Conservation (phyloP, 352 stramenopile species). For the Saprolegnia diclina region DNA sequence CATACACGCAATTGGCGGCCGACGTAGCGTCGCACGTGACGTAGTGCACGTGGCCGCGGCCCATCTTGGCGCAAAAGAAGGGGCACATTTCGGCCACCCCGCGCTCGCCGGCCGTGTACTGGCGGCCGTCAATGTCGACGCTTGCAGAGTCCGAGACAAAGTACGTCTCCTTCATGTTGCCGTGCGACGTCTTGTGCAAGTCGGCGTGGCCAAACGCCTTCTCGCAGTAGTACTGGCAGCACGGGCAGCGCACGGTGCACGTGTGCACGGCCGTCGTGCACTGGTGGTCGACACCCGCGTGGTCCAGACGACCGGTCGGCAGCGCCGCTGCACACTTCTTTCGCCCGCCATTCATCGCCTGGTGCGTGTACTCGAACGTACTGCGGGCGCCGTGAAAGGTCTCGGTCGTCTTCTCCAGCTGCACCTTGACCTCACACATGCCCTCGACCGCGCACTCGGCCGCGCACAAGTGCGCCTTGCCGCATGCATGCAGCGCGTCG, state of each 20-base stretch:
- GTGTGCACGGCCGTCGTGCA: conserved; percentile 52
- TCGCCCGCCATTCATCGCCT: conserved; percentile 74
- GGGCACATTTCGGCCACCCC: conserved; percentile 78
- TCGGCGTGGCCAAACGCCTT: conserved; percentile 51
- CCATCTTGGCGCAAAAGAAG: conserved; percentile 75
- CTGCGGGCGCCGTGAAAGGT: conserved; percentile 51
- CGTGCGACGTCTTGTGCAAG: conserved; percentile 56
- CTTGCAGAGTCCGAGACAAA: conserved; percentile 53
- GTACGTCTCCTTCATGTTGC: conserved; percentile 76
- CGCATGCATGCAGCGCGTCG: conserved; percentile 61
- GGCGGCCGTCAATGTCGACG: conserved; percentile 64
- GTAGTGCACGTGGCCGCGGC: conserved; percentile 68
- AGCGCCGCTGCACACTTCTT: conserved; percentile 54
- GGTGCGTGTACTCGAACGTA: conserved; percentile 61
- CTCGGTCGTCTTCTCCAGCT: conserved; percentile 61
- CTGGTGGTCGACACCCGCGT: conserved; percentile 37
- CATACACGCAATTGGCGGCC: conserved; percentile 43
- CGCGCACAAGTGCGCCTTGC: conserved; percentile 47
- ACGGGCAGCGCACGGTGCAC: conserved; percentile 60
- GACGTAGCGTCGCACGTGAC: conserved; percentile 49
- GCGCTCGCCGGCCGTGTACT: conserved; percentile 58
- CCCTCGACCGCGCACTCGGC: conserved; percentile 48
- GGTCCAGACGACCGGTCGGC: conserved; percentile 38
- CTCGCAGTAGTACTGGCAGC: conserved; percentile 72
- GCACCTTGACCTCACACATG: conserved; percentile 64